A percentile compares a stretch with the other conserved stretches of the same genome.
These are phyloP conservation scores for Limonomyces culmigenus DNA, from an alignment of 1,284 basidiomycete species.

Conservation along the genomic window DNA sequence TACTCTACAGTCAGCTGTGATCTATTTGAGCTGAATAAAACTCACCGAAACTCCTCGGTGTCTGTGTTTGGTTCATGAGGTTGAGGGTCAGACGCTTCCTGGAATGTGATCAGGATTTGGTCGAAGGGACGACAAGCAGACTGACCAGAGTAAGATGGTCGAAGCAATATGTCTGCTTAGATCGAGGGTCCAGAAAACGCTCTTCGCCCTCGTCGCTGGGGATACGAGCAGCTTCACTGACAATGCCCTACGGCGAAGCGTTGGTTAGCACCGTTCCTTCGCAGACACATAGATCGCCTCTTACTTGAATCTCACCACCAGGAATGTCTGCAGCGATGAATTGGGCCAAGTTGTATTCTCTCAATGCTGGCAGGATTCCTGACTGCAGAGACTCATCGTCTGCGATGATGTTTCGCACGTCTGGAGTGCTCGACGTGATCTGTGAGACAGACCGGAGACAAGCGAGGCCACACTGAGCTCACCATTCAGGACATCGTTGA, in stretches of 20 bases:
- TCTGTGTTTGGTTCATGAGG: conserved; percentile 42
- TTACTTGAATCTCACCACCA: conserved; percentile 52
- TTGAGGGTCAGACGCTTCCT: conserved; percentile 68
- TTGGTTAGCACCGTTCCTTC: conserved; percentile 4
- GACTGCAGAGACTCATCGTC: conserved; percentile 71
- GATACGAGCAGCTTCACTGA: conserved; percentile 51
- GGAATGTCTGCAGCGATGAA: conserved; percentile 74
- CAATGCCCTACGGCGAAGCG: conserved; percentile 36
- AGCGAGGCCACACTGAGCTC: conserved; percentile 8
- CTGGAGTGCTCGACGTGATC: conserved; percentile 20
- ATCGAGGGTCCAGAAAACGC: conserved; percentile 69
- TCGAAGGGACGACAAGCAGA: conserved; percentile 6
- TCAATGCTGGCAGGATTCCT: conserved; percentile 59
- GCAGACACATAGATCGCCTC: conserved; percentile 5
- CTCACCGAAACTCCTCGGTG: conserved; percentile 63
- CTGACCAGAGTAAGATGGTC: conserved; percentile 68
- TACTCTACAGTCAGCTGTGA: conserved; percentile 1
- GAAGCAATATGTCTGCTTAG: conserved; percentile 62
- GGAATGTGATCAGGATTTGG: conserved; percentile 1
- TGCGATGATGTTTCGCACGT: conserved; percentile 75
- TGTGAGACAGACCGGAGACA: conserved; percentile 4
- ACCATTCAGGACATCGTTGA: conserved; percentile 90
- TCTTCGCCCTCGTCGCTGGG: conserved; percentile 25
- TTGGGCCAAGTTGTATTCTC: conserved; percentile 74
- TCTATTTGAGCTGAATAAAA: conserved; percentile 1